Base-by-base conservation (phyloP, 164 flowering plant genomes). In the Macadamia integrifolia region DNA sequence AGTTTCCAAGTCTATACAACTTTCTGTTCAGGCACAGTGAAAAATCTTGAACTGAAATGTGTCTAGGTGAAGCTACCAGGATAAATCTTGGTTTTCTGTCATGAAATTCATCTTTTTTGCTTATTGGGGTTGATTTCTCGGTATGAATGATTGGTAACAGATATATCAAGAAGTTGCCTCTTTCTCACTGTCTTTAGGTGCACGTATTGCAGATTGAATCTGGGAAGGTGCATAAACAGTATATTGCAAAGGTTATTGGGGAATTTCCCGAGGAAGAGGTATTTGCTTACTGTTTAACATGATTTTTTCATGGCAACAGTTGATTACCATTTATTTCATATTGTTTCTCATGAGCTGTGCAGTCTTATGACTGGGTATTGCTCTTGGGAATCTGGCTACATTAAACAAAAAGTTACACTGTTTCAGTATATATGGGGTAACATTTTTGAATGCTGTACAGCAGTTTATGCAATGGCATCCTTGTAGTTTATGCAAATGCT, bases 191-290 rank as follows among this genome's bases (percentile, higher is more conserved):
- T 40, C 61, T n/a, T 62, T 17, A 29, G 62, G 32, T 72, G 18
- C 60, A 40, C 42, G 66, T 71, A 10, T 58, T 75, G 66, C 82
- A 94, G 98, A 92, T 94, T 78, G 95, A 84, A 79, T 87, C 82
- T 55, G 92, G 97, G 17, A 62, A 72, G 79, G 89, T 92, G 65
- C 74, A 76, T 77, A 94, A 94, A 77, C 88, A 85, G 76, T 94
- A 92, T 78, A 76, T 94, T 75, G 97, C 98, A 53, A 94, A 79
- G 73, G 98, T 94, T 32, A 65, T 78, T 61, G 98, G 98, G 44
- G 81, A 81, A 23, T 94, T 92, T 78, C 98, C 98, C 2, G 90
- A 85, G 75, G 80, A 81, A 73, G 91, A 94, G 97, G 98, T 92
- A 85, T 32, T 23, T 9, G 69, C 48, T 70, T 65, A 5, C n/a